phyloP scores from a whole-genome alignment of 805 yeast species.

The Scheffersomyces spartinae region DNA sequence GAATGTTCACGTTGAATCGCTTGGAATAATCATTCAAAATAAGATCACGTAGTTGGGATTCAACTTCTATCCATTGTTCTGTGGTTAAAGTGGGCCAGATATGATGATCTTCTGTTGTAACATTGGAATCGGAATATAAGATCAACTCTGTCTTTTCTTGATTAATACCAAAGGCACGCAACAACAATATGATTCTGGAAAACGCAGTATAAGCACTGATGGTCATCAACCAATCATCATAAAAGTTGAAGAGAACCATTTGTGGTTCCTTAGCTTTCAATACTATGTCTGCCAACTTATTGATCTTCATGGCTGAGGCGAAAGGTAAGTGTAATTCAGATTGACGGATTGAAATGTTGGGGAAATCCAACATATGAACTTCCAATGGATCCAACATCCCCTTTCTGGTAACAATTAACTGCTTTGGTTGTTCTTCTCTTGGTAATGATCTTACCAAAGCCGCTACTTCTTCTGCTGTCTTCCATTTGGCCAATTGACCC shows the following conservation, averaged over 20 bases:
- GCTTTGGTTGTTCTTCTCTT: constrained; percentile 89
- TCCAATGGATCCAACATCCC: constrained; percentile 92
- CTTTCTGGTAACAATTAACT: constrained; percentile 78
- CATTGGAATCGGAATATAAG: constrained; percentile 61
- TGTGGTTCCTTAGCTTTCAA: constrained; percentile 85
- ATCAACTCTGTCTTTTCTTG: constrained; percentile 67
- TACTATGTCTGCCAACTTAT: constrained; percentile 67
- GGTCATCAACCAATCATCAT: constrained; percentile 85
- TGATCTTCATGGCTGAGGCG: constrained; percentile 72
- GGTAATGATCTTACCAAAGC: constrained; percentile 84
- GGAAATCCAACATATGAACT: constrained; percentile 95
- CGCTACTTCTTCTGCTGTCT: constrained; percentile 95
- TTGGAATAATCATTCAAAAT: constrained; percentile 77
- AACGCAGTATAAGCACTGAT: constrained; percentile 90
- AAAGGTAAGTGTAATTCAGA: constrained; percentile 87
- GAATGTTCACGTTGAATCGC: constrained; percentile 75
- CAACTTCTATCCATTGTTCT: constrained; percentile 89
- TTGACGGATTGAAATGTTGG: constrained; percentile 79
- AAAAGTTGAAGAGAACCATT: constrained; percentile 81
- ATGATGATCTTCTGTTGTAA: constrained; percentile 65
- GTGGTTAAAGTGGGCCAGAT: constrained; percentile 86
- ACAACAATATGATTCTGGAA: constrained; percentile 70
- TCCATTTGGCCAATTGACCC: constrained; percentile 93
- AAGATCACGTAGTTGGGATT: constrained; percentile 76
- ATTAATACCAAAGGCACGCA: constrained; percentile 72